phyloP scores from a whole-genome alignment of 768 basidiomycete genomes.

The Suillus plorans region DNA sequence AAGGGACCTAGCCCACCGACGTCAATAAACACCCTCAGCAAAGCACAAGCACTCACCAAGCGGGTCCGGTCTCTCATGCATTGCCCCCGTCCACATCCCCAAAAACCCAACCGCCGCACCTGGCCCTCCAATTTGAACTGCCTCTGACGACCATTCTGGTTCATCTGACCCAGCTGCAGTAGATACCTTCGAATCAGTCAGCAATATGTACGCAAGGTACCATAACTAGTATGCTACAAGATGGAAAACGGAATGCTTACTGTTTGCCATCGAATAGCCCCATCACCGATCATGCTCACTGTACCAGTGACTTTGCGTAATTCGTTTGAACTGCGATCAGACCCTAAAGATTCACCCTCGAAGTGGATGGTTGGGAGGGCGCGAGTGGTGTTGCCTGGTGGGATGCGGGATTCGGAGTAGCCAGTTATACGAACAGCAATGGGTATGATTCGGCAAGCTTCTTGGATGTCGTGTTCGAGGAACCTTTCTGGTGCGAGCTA shows the following conservation, averaged over 20 bases:
- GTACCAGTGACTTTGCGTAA: slow-evolving; percentile 40
- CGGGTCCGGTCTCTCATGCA: slow-evolving; percentile 44
- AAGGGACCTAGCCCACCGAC: slow-evolving; percentile 33
- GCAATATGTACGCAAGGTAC: not conserved
- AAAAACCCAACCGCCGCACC: slow-evolving; percentile 54
- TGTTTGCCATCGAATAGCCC: slow-evolving; percentile 51
- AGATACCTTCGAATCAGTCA: slow-evolving; percentile 28
- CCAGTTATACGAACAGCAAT: slow-evolving; percentile 43
- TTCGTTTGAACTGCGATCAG: slow-evolving; percentile 31
- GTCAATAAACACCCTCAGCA: not conserved
- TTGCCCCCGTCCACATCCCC: slow-evolving; percentile 55
- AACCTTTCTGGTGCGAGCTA: slow-evolving; percentile 31
- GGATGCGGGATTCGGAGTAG: slow-evolving; percentile 33
- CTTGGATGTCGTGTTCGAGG: slow-evolving; percentile 31
- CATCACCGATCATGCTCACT: slow-evolving; percentile 49
- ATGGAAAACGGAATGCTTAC: slow-evolving; percentile 28
- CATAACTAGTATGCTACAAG: not conserved
- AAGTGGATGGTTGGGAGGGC: slow-evolving; percentile 53
- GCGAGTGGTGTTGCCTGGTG: slow-evolving; percentile 22
- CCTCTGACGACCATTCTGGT: slow-evolving; percentile 54
- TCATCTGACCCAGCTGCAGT: slow-evolving; percentile 28
- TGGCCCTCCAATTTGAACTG: slow-evolving; percentile 55
- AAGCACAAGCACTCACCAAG: slow-evolving; percentile 33
- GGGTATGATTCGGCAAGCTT: slow-evolving; percentile 55
- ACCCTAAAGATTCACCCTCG: slow-evolving; percentile 44